Percentiles rank a stretch among this genome's conserved stretches.
Evolutionary conservation across 2,329 filamentous ascomycete species (phyloP).

Genomic region (Aspergillus sp.): DNA sequence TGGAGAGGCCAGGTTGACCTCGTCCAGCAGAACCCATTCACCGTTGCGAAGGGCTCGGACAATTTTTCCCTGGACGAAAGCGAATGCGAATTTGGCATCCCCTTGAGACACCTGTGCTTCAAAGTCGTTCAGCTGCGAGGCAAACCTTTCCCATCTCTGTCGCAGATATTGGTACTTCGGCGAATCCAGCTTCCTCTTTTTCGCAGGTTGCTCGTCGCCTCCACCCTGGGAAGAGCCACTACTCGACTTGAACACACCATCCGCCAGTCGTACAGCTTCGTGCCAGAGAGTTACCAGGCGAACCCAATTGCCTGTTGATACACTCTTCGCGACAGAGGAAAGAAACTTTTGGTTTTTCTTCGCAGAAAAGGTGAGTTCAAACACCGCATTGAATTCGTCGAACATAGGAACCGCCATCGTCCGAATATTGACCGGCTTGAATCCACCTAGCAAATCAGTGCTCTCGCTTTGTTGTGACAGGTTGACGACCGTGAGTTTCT

Average conservation of each 20-base stretch:
- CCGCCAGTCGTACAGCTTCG: conserved; percentile 84
- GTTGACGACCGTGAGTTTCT: conserved; percentile 89
- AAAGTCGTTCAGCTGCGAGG: conserved; percentile 71
- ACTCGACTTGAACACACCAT: conserved; percentile 60
- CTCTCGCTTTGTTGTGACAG: conserved; percentile 97
- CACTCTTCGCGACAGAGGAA: conserved; percentile 73
- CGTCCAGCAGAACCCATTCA: conserved; percentile 94
- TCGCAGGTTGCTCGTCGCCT: conserved; percentile 61
- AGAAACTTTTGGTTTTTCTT: conserved; percentile 87
- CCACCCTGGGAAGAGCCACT: conserved; percentile 45
- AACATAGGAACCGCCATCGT: conserved; percentile 85
- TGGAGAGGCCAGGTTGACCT: conserved; percentile 93
- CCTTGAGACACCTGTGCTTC: conserved; percentile 71
- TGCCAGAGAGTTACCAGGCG: conserved; percentile 82
- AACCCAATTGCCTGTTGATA: conserved; percentile 83
- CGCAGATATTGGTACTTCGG: conserved; percentile 56
- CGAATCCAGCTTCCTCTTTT: conserved; percentile 65
- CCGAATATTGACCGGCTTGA: conserved; percentile 91
- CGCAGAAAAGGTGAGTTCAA: conserved; percentile 80
- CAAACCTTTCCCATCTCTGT: conserved; percentile 78
- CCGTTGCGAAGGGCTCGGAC: conserved; percentile 94
- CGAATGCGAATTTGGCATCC: conserved; percentile 83
- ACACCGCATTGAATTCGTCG: conserved; percentile 90
- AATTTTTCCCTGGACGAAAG: conserved; percentile 93
- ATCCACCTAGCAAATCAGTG: conserved; percentile 91